Evolutionary conservation across 2,329 filamentous ascomycete species (phyloP).

Genomic region (Didymella lethalis): DNA sequence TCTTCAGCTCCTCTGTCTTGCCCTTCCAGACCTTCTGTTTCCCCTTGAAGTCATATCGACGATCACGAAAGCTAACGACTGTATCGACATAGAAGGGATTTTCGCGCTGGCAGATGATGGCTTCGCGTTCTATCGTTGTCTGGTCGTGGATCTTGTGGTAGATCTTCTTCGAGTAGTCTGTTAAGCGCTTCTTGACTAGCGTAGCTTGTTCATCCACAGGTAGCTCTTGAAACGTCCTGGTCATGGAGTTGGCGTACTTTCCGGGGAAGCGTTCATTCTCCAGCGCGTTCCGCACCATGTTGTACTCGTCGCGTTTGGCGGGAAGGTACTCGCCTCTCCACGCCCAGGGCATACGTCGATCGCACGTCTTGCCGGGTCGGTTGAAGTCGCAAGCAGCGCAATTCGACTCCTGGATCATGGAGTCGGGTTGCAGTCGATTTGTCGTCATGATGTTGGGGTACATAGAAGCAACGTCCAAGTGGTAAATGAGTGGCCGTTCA

Average conservation of each 20-base stretch:
- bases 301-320: conserved; percentile 96
- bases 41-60: conserved; percentile 97
- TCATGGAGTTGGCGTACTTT: conserved; percentile 73
- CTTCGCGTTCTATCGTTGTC: conserved; percentile 89
- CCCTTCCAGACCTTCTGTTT: conserved; percentile 99
- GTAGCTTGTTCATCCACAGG: conserved; percentile 80
- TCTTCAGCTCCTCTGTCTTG: conserved; percentile 87
- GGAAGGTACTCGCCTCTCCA: conserved; percentile 98
- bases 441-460: conserved; percentile 99
- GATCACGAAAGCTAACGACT: conserved; percentile 93
- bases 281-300: conserved; percentile 93
- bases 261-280: conserved; percentile 93
- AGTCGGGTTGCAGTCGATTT: conserved; percentile 95
- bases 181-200: conserved; percentile 84
- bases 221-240: conserved; percentile 81
- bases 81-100: conserved; percentile 99
- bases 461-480: conserved; percentile 98
- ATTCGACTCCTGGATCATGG: conserved; percentile 97
- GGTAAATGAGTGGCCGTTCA: conserved; percentile 92
- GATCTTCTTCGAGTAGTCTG: conserved; percentile 96
- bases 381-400: conserved; percentile 99
- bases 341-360: conserved; percentile 91
- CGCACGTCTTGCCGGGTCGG: conserved; percentile 94
- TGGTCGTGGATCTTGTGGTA: conserved; percentile 99
- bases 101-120: conserved; percentile 97